Evolutionary conservation across 176 grass and related monocot genomes (phyloP), one percentile per base, ranked within the genome.

Genomic region (Oryza meridionalis): DNA sequence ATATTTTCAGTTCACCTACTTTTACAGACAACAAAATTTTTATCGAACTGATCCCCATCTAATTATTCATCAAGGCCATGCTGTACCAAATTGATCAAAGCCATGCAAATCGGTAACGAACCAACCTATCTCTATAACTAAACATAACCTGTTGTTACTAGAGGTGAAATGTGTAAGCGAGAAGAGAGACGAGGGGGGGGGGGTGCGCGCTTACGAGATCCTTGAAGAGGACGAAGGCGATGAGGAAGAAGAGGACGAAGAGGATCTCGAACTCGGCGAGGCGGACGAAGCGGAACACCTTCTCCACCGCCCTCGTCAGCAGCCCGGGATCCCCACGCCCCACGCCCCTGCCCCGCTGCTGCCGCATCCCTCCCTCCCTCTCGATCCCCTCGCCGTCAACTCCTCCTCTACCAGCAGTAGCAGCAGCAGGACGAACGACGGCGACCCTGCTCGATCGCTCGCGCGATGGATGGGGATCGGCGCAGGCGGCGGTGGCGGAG

Each of bases 261-360:
- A 99, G 86, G 89, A 99, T 94, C 88, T 99, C 96, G 81, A 99
- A 99, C 88, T 99, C 96, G 9, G 96, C 93, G 73, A 94, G 74
- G 82, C 93, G 96, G 69, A 96, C 91, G 66, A 99, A 90, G 75
- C 85, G 79, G 84, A 96, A 91, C 63, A 96, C 93, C 85, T 71
- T 85, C 67, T 83, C 83, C 64, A 99, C 93, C 7, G 88, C 86
- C 81, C 87, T 90, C 67, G 77, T 95, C 74, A 96, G 26, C 69
- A 85, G 16, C 31, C 85, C 90, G 11, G 88, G 76, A 1, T 87
- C 90, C 78, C 65, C 72, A 6, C 67, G 62, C 13, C 59, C 84
- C n/a, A 77, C 73, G 5, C 80, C 85, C 15, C 25, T 63, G 14
- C 77, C 80, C 55, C 89, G 82, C 26, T 84, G 82, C 67, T 73